phyloP scores from a whole-genome alignment of 73 alveolate species.

The Tetrahymena malaccensis region DNA sequence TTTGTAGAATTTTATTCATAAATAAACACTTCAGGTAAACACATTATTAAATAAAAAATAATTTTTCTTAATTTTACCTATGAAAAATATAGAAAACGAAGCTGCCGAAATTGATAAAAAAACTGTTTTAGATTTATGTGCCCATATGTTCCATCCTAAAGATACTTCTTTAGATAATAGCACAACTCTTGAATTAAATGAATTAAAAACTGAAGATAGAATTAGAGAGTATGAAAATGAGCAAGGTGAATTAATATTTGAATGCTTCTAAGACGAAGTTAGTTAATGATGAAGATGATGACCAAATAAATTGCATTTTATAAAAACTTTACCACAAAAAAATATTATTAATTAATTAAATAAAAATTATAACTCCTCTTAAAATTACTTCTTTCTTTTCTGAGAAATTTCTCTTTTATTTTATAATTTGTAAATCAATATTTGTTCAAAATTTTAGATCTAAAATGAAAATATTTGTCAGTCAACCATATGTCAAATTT shows the following conservation, averaged over 20 bases:
- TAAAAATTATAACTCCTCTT: neutral
- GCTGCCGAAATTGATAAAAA: conserved; percentile 84
- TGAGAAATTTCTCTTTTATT: neutral
- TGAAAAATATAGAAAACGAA: conserved; percentile 53
- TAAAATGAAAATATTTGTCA: no score
- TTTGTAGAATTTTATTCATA: conserved; percentile 83
- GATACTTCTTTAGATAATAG: conserved; percentile 78
- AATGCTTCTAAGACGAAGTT: conserved; percentile 94
- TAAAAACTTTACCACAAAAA: neutral
- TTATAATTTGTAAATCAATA: neutral
- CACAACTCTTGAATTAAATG: conserved; percentile 76
- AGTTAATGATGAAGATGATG: conserved; percentile 61
- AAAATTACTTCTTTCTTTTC: neutral
- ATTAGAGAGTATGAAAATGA: conserved; percentile 77
- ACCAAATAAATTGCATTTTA: neutral
- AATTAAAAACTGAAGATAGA: conserved; percentile 84
- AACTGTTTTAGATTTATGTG: conserved; percentile 82
- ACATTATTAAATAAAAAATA: neutral
- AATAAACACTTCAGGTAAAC: conserved; percentile 37
- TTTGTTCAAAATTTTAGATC: no score
- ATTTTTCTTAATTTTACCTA: neutral
- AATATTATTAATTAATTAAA: no score
- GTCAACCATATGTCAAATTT: no score
- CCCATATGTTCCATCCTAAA: conserved; percentile 90
- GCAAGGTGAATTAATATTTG: conserved; percentile 88